phyloP scores from a whole-genome alignment of 2,329 filamentous ascomycete genomes.

The Penicillium thymicola region DNA sequence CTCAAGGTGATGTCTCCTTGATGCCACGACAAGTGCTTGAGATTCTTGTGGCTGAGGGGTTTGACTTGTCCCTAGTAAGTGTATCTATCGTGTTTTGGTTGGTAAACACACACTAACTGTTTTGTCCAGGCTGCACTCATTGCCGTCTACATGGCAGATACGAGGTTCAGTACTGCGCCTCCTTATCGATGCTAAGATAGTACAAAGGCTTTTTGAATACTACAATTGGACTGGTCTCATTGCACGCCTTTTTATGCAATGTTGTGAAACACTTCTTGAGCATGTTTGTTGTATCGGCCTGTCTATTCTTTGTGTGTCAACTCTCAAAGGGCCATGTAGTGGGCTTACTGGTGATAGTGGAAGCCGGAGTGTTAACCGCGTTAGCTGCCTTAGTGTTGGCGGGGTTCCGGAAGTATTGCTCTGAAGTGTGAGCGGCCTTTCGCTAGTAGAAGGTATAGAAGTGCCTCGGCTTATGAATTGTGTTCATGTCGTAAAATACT shows the following conservation, averaged over 20 bases:
- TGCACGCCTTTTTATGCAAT: neutral
- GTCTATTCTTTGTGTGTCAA: neutral
- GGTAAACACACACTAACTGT: neutral
- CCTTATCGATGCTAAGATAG: neutral
- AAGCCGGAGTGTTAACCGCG: too few relatives aligned
- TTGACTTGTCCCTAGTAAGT: conserved; percentile 14
- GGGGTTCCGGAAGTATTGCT: too few relatives aligned
- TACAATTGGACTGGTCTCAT: neutral
- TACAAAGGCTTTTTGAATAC: neutral
- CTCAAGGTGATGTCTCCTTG: neutral
- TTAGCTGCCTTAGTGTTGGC: too few relatives aligned
- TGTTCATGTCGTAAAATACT: too few relatives aligned
- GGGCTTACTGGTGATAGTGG: too few relatives aligned
- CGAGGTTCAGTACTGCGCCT: conserved; percentile 3
- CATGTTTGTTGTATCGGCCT: neutral
- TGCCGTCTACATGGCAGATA: conserved; percentile 3
- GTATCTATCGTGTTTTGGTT: neutral
- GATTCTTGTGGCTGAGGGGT: conserved; percentile 10
- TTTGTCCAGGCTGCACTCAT: neutral
- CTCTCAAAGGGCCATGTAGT: neutral
- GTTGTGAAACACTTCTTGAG: neutral
- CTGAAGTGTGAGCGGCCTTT: too few relatives aligned
- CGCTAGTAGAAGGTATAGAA: too few relatives aligned
- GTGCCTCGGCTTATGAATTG: too few relatives aligned
- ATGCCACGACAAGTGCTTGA: conserved; percentile 9